Base-by-base conservation (phyloP, 371 early-diverging fungal species). In the Mucor saturninus region DNA sequence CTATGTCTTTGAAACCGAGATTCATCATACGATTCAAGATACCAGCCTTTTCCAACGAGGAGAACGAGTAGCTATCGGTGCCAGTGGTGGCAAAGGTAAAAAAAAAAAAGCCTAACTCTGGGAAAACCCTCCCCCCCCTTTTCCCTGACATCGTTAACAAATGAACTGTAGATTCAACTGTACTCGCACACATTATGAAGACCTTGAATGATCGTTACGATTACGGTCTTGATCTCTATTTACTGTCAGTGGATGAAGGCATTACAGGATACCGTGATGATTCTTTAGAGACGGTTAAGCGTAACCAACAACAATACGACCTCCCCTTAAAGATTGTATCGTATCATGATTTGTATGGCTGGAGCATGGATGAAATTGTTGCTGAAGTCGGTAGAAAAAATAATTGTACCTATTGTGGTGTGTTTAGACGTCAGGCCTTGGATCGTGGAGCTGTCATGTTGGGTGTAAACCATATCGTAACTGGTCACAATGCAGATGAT, bases 401-500 rank as follows among this genome's bases (percentile, higher is more conserved):
- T 75, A 99, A 99, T 76, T 99, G 99, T 85, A 99, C 99, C 11
- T 99, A 97, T 71, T 99, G 99, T 72, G 99, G 99, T 48, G 98
- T 98, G 15, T 99, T 99, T 74, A 91, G 99, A 62, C 86, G 99
- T 43, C 98, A 99, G 74, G 99, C 99, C 29, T 79, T 99, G 58
- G 99, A 99, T 68, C 87, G 98, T 53, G 99, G 99, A 7, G 96
- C 99, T 8, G 86, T 88, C 54, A 84, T 94, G 86, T 83, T 98
- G 42, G 87, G 89, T 15, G 96, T 94, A 0, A 90, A 97, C 70
- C 98, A 95, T 72, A 97, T 99, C 69, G 97, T 98, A 5, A 99
- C 99, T 1, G 99, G 99, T 5, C 99, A 99, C 69, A 99, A 99
- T 85, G 99, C 99, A 2, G 99, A 99, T 79, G 99, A 99, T 84